phyloP scores from a whole-genome alignment of 2,329 filamentous ascomycete species.

The Fusarium buharicum region DNA sequence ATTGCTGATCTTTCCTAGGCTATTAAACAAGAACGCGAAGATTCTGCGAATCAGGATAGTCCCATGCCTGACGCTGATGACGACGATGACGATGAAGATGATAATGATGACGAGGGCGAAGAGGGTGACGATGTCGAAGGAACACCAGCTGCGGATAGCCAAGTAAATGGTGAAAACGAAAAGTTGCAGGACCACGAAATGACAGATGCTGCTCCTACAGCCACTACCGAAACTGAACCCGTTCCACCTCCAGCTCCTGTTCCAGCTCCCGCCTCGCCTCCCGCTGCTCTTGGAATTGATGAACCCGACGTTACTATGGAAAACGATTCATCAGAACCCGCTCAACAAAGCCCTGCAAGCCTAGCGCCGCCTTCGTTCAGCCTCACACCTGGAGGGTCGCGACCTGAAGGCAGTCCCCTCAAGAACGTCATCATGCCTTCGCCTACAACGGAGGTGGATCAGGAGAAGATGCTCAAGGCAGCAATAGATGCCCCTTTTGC shows the following conservation, averaged over 20 bases:
- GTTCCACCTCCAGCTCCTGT: conserved; percentile 16
- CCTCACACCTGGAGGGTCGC: conserved; percentile 47
- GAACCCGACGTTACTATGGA: conserved; percentile 42
- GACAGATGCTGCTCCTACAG: conserved; percentile 49
- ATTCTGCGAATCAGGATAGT: conserved; percentile 59
- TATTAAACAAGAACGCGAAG: conserved; percentile 54
- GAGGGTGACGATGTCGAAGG: conserved; percentile 61
- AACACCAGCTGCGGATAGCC: conserved; percentile 42
- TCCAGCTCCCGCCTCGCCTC: conserved; percentile 7
- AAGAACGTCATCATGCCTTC: conserved; percentile 63
- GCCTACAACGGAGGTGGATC: conserved; percentile 52
- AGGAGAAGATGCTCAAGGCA: conserved; percentile 17
- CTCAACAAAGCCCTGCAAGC: conserved; percentile 47
- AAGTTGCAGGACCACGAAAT: conserved; percentile 53
- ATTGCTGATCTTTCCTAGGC: conserved; percentile 47
- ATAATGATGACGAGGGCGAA: conserved; percentile 59
- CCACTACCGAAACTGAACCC: conserved; percentile 31
- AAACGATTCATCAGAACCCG: conserved; percentile 37
- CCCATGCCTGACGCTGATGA: conserved; percentile 65
- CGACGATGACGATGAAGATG: conserved; percentile 60
- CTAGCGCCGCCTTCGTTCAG: conserved; percentile 47
- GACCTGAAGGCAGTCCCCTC: conserved; percentile 62
- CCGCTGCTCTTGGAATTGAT: conserved; percentile 32
- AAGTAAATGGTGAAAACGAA: conserved; percentile 47
- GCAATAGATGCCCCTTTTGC: conserved; percentile 8